Base-by-base conservation (phyloP, 257 asterid species). In the Nicotiana tabacum region DNA sequence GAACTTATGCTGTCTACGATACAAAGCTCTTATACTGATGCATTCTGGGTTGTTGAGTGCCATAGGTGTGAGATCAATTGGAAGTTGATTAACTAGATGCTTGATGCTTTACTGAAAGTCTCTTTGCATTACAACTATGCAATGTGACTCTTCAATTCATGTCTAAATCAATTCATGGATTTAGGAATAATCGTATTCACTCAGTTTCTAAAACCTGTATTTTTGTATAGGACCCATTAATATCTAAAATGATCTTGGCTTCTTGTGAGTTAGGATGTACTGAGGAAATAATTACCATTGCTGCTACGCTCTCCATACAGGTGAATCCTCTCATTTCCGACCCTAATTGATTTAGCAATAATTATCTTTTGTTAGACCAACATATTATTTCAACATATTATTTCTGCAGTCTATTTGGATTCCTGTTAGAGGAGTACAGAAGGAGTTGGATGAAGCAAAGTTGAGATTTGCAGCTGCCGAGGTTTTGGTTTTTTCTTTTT, bases 381-480 rank as follows among this genome's bases (percentile, higher is more conserved):
- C 35, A 51, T 27, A 51, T 48, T 74, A 7, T 51, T 60, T 53
- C 27, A 24, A 24, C 27, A 24, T 24, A 24, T 24, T 24, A 24
- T 43, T 66, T 64, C 6, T 82, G 87, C 93, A 96, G 99, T 96
- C 99, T 24, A 90, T 96, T 81, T 96, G 99, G 99, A 84, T 90
- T 84, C 89, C 97, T 32, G 84, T 37, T 64, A 87, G 93, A 87
- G 99, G 98, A 87, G 88, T 88, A 68, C 98, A 92, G 86, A 96
- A 91, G 91, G 97, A 94, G 83, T 84, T 89, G 84, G 99, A 96
- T 85, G 98, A 92, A 87, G 98, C 96, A 80, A 94, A 91, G 83
- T 86, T 94, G 93, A 91, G 98, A 90, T 96, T 96, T 91, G 98
- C 98, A 35, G 93, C 98, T 85, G 93, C 98, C 72, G 99, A 96